Evolutionary conservation across 129 eudicot species (phyloP).

Genomic region (Lonicera japonica): DNA sequence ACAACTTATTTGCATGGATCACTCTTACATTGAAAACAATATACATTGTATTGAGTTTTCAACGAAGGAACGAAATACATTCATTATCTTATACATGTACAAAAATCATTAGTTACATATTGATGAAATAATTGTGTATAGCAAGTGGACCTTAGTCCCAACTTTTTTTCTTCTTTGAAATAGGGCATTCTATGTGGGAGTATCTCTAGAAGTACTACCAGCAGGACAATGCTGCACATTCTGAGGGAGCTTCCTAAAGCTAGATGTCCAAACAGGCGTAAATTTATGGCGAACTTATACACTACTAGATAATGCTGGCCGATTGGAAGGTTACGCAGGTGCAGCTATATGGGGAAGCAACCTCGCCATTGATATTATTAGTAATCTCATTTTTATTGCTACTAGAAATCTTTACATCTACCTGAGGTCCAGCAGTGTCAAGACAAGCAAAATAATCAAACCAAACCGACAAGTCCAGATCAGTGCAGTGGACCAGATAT

Average conservation of each 20-base stretch:
- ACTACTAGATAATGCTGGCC: slow-evolving; percentile 66
- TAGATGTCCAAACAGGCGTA: slow-evolving; percentile 41
- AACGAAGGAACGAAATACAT: too few species aligned
- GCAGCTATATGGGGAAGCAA: slow-evolving; percentile 89
- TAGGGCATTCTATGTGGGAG: slow-evolving; percentile 62
- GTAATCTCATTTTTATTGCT: slow-evolving; percentile 39
- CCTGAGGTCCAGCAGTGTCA: slow-evolving; percentile 46
- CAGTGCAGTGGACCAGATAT: slow-evolving; percentile 45
- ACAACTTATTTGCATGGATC: too few species aligned
- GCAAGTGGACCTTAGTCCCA: too few species aligned
- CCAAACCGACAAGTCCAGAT: slow-evolving; percentile 38
- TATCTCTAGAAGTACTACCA: slow-evolving; percentile 40
- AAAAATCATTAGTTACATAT: too few species aligned
- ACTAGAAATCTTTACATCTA: slow-evolving; percentile 63
- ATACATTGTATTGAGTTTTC: too few species aligned
- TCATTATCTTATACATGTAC: too few species aligned
- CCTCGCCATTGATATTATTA: slow-evolving; percentile 51
- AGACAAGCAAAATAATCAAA: too few species aligned
- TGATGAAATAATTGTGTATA: too few species aligned
- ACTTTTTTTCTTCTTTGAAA: too few species aligned
- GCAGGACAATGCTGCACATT: slow-evolving; percentile 53
- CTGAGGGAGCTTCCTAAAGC: slow-evolving; percentile 62
- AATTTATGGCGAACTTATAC: slow-evolving; percentile 66
- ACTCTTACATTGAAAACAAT: too few species aligned
- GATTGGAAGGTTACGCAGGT: slow-evolving; percentile 46